Evolutionary conservation across 371 early-diverging fungal species (phyloP).

Genomic region (Mucor plumbeus): DNA sequence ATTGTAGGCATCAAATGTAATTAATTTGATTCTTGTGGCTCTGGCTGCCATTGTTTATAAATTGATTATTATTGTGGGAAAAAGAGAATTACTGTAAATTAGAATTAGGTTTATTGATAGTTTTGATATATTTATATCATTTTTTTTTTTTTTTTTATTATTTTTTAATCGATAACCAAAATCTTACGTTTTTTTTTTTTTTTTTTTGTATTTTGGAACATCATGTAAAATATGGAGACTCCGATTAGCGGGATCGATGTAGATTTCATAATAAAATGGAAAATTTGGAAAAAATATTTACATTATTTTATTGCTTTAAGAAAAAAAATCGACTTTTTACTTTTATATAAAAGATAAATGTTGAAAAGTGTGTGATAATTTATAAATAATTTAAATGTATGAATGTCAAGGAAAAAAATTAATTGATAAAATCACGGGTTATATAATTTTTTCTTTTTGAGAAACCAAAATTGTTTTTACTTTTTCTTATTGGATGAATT

Average conservation of each 20-base stretch:
- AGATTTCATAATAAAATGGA: neutral
- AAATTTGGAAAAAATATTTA: neutral
- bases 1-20: slow-evolving; percentile 52
- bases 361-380: neutral
- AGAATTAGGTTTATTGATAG: neutral
- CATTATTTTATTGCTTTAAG: neutral
- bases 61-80: neutral
- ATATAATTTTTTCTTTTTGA: neutral
- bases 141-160: neutral
- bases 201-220: slow-evolving; percentile 6
- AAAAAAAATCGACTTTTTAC: no score
- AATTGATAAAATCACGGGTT: slow-evolving; percentile 2
- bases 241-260: neutral
- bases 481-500: slow-evolving; percentile 10
- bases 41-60: slow-evolving; percentile 5
- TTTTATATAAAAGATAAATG: neutral
- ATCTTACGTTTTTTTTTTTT: slow-evolving; percentile 13
- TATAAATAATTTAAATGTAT: neutral
- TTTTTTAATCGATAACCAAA: slow-evolving; percentile 4
- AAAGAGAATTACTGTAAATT: neutral
- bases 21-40: slow-evolving; percentile 29
- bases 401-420: neutral
- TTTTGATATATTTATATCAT: neutral
- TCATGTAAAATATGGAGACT: neutral
- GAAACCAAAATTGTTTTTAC: neutral